Evolutionary conservation across 1,284 basidiomycete species (phyloP).

Genomic region (Bjerkandera adusta): DNA sequence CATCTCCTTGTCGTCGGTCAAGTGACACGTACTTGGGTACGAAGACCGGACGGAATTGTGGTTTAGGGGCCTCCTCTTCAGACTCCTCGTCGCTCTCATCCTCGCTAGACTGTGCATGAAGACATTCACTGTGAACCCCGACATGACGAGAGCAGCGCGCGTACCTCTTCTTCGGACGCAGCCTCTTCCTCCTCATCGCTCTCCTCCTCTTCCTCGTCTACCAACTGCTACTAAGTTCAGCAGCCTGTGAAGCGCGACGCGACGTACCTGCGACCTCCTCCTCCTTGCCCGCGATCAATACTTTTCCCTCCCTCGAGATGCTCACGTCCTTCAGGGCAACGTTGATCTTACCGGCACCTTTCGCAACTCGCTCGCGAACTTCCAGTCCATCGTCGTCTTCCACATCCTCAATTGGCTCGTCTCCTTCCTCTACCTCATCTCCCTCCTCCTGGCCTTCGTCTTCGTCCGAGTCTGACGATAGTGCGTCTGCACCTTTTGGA

Average conservation of each 20-base stretch:
- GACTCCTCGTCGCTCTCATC: constrained; percentile 72
- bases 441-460: constrained; percentile 48
- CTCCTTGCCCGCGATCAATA: constrained; percentile 70
- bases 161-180: constrained; percentile 43
- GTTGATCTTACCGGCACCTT: constrained; percentile 55
- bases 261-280: constrained; percentile 62
- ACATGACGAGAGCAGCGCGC: constrained; percentile 12
- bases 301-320: constrained; percentile 74
- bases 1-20: not conserved
- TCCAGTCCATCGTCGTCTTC: constrained; percentile 44
- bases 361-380: constrained; percentile 31
- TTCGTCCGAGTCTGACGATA: constrained; percentile 48
- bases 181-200: constrained; percentile 44
- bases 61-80: constrained; percentile 58
- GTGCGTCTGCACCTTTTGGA: constrained; percentile 69
- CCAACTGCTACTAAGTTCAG: constrained; percentile 3
- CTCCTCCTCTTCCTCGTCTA: constrained; percentile 40
- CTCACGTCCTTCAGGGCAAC: constrained; percentile 73
- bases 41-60: constrained; percentile 84
- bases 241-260: no score
- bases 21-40: constrained; percentile 73
- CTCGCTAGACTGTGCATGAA: constrained; percentile 61
- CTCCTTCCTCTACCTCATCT: constrained; percentile 48
- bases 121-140: constrained; percentile 17
- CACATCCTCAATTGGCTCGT: constrained; percentile 55